Conservation (phyloP, 805 yeast species). For the Schizosaccharomyces pombe region DNA sequence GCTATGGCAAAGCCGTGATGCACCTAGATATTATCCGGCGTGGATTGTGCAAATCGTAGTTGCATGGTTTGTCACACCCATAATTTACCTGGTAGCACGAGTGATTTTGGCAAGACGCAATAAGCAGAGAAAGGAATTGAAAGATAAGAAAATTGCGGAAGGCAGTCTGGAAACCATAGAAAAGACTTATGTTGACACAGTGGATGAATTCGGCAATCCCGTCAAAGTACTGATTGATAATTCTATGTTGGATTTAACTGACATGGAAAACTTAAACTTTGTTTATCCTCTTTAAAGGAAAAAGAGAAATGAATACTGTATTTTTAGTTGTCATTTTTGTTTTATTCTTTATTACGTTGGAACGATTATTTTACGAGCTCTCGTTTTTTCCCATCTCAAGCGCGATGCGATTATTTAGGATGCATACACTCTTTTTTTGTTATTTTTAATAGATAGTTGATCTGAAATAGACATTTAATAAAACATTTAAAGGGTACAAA, state of each 20-base stretch:
- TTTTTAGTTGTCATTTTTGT: not conserved
- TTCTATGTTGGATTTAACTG: constrained; percentile 30
- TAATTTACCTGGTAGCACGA: constrained; percentile 20
- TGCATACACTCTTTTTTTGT: too few relatives aligned
- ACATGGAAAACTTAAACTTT: constrained; percentile 27
- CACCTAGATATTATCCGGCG: constrained; percentile 22
- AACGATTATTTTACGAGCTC: too few relatives aligned
- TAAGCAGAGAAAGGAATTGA: constrained; percentile 15
- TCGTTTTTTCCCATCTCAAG: too few relatives aligned
- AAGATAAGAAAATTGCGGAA: not conserved
- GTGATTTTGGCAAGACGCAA: constrained; percentile 25
- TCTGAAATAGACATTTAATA: too few relatives aligned
- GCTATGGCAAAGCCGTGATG: constrained; percentile 22
- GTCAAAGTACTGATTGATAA: constrained; percentile 18
- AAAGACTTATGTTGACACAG: not conserved
- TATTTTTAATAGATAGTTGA: too few relatives aligned
- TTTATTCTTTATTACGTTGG: not conserved
- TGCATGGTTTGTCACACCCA: constrained; percentile 13
- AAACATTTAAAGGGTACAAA: too few relatives aligned
- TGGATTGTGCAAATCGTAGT: constrained; percentile 28
- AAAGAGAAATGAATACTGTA: not conserved
- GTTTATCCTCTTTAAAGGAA: constrained; percentile 23
- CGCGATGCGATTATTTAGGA: too few relatives aligned
- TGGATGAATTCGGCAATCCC: not conserved
- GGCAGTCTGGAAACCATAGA: too few relatives aligned